These are phyloP conservation scores for Leccinum ponderosum DNA, from an alignment of 1,284 basidiomycete genomes.

Conservation along the genomic window DNA sequence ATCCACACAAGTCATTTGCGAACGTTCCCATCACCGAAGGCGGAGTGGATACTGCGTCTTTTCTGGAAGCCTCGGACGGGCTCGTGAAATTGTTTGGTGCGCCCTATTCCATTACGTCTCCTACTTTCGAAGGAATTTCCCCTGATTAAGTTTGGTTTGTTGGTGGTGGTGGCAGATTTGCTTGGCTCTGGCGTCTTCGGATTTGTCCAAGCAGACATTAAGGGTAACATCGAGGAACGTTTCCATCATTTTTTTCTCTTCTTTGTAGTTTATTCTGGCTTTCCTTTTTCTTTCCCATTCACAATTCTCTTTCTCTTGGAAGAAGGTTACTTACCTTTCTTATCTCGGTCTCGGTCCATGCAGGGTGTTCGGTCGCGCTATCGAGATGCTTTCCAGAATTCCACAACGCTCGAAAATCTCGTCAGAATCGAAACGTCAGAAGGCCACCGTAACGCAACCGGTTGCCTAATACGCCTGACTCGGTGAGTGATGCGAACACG, in stretches of 20 bases:
- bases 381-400: constrained; percentile 52
- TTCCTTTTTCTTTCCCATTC: constrained; percentile 17
- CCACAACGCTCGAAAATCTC: constrained; percentile 78
- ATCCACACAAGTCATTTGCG: constrained; percentile 69
- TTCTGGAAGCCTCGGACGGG: constrained; percentile 90
- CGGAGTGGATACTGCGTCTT: constrained; percentile 83
- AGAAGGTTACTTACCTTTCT: constrained; percentile 8
- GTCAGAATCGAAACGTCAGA: constrained; percentile 64
- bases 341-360: constrained; percentile 9
- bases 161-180: constrained; percentile 56
- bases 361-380: constrained; percentile 83
- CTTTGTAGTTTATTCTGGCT: not conserved
- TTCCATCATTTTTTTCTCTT: not conserved
- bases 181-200: constrained; percentile 87
- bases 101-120: constrained; percentile 31
- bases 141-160: constrained; percentile 12
- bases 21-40: constrained; percentile 77
- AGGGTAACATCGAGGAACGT: constrained; percentile 81
- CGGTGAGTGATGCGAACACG: constrained; percentile 48
- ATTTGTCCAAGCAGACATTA: constrained; percentile 90
- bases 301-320: constrained; percentile 8
- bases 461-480: constrained; percentile 78
- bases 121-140: not conserved
- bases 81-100: constrained; percentile 89
- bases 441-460: constrained; percentile 52